phyloP scores from a whole-genome alignment of 257 asterid genomes.

The Misopates orontium region DNA sequence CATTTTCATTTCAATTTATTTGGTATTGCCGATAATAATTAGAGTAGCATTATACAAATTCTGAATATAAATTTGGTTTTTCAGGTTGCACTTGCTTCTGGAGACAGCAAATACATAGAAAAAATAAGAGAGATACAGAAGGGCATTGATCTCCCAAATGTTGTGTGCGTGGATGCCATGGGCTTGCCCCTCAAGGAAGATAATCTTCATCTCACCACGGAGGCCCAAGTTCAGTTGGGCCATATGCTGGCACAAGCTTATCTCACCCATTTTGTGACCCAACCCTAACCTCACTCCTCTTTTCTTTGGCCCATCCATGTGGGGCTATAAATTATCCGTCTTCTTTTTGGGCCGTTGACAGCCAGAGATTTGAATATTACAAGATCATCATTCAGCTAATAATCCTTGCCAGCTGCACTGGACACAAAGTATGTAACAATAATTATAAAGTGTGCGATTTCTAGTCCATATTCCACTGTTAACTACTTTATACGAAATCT shows the following conservation, averaged over 20 bases:
- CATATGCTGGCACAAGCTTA: slow-evolving; percentile 55
- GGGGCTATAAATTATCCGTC: no score
- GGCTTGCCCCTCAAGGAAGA: slow-evolving; percentile 70
- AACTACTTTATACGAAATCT: no score
- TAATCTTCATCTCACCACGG: slow-evolving; percentile 68
- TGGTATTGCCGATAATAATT: no score
- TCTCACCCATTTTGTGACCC: slow-evolving; percentile 37
- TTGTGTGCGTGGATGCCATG: slow-evolving; percentile 61
- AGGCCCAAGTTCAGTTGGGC: slow-evolving; percentile 69
- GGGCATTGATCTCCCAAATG: slow-evolving; percentile 58
- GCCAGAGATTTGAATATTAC: no score
- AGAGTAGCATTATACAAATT: no score
- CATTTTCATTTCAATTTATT: no score
- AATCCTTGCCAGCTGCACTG: no score
- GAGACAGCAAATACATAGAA: slow-evolving; percentile 45
- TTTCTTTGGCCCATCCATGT: not conserved
- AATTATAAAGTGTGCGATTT: no score
- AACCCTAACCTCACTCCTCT: not conserved
- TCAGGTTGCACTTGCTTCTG: slow-evolving; percentile 78
- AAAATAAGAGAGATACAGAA: slow-evolving; percentile 59
- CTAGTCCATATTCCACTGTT: no score
- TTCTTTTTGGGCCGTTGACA: no score
- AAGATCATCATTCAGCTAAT: no score
- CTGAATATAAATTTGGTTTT: not conserved
- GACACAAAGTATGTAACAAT: no score